Evolutionary conservation across 352 stramenopile genomes (phyloP), one percentile per base, ranked within the genome.

Genomic region (Pythium rishiriense): DNA sequence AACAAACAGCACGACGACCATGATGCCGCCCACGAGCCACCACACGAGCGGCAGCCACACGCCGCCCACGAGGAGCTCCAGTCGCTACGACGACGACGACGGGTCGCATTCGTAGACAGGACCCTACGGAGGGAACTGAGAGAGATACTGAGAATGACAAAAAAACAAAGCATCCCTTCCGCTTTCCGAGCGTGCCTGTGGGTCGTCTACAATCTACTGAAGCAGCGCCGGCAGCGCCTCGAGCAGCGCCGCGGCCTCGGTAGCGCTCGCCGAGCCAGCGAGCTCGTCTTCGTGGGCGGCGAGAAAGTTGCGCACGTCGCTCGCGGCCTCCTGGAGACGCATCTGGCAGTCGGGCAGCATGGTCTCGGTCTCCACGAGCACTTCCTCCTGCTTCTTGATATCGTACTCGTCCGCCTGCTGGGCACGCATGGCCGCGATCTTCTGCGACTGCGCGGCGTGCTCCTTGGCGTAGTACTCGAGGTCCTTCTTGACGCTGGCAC

Each of bases 401-500:
- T 91, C 82, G 65, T 91, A 69, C 63, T 90, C 81, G 70, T 91
- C 85, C 42, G 70, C 75, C 9, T 46, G 26, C 21, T 83, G 81
- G 15, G 56, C 55, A 57, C 85, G 82, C 85, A 93, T 90, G 45
- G 72, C 68, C 14, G 81, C 83, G 57, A 93, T 87, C 69, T 85
- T 85, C 21, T 42, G 46, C 49, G 69, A 60, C 55, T 93, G 85
- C 9, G 77, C 63, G 10, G 64, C 53, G 68, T 86, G 80, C 66
- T 93, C 85, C 63, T 93, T 88, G 42, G 64, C 76, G 69, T 93
- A 93, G 62, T 89, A 93, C 68, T 86, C 82, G 19, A 93, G 68
- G 56, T 93, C 85, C 62, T 93, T 93, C 73, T 91, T 93, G 57
- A 92, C 69, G 37, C 83, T 91, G 49, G 7, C n/a, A n/a, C n/a